Conservation (phyloP, 805 yeast species). For the Ogataea methylovora region DNA sequence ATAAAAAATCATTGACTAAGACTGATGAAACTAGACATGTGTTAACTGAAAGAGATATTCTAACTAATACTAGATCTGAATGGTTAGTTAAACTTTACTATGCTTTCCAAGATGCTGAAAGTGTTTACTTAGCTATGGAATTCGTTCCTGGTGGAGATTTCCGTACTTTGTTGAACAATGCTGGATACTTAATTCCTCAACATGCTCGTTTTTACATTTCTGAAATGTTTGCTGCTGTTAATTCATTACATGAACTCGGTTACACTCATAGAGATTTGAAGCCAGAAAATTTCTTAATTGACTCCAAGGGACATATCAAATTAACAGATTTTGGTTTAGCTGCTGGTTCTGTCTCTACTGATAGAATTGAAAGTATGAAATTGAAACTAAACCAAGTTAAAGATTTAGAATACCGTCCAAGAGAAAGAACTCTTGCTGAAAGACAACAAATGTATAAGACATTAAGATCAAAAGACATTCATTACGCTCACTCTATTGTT, state of each 20-base stretch:
- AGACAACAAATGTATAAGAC: conserved; percentile 81
- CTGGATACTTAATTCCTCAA: conserved; percentile 87
- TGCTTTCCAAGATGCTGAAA: conserved; percentile 90
- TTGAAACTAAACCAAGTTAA: conserved; percentile 57
- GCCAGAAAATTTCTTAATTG: conserved; percentile 90
- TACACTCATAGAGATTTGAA: conserved; percentile 95
- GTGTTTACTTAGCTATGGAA: conserved; percentile 95
- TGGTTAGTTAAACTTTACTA: conserved; percentile 93
- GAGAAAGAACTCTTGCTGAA: conserved; percentile 72
- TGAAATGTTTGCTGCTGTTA: conserved; percentile 94
- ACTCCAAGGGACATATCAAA: conserved; percentile 85
- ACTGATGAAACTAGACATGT: conserved; percentile 95
- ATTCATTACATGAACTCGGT: conserved; percentile 89
- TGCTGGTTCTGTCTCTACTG: conserved; percentile 90
- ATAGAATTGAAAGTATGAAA: conserved; percentile 89
- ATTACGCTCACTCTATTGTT: conserved; percentile 90
- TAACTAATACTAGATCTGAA: conserved; percentile 91
- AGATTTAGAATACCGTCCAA: conserved; percentile 60
- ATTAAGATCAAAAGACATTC: conserved; percentile 69
- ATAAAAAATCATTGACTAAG: conserved; percentile 77
- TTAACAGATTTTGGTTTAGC: conserved; percentile 96
- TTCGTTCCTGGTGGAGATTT: conserved; percentile 99
- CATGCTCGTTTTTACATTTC: conserved; percentile 93
- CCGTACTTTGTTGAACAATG: conserved; percentile 87
- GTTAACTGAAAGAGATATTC: conserved; percentile 89